Conservation (phyloP, 176 grass and related monocot genomes). For the Cenchrus purpureus region DNA sequence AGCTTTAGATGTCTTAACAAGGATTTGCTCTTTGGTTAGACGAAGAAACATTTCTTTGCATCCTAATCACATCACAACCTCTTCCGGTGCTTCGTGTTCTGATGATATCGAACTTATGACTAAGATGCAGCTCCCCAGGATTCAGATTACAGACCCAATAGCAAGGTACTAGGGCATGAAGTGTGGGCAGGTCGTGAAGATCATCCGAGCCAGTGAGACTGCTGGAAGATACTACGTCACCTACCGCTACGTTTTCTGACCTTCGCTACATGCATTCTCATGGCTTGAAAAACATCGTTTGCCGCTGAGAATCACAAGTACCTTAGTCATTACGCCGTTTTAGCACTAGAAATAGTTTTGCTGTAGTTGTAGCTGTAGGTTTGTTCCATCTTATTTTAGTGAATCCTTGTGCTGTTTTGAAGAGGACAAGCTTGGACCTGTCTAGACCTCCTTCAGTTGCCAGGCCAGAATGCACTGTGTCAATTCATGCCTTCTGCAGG, state of each 20-base stretch:
- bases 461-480: too few species aligned
- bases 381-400: neutral
- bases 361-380: neutral
- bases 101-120: slow-evolving; percentile 5
- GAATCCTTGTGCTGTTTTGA: neutral
- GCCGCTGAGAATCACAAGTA: neutral
- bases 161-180: slow-evolving; percentile 87
- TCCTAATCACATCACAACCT: neutral
- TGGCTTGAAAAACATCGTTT: slow-evolving; percentile 19
- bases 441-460: neutral
- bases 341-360: too few species aligned
- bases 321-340: neutral
- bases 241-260: slow-evolving; percentile 81
- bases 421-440: neutral
- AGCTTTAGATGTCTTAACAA: neutral
- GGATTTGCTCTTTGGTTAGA: too few species aligned
- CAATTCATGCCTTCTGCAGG: neutral
- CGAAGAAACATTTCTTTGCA: neutral
- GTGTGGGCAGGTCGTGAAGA: slow-evolving; percentile 82
- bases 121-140: slow-evolving; percentile 63
- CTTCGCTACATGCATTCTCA: neutral
- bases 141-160: slow-evolving; percentile 77
- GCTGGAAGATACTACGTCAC: slow-evolving; percentile 68
- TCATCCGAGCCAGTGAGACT: slow-evolving; percentile 65
- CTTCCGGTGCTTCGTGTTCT: neutral